These are phyloP conservation scores for Beauveria bassiana DNA, from an alignment of 2,329 filamentous ascomycete species.

Conservation along the genomic window DNA sequence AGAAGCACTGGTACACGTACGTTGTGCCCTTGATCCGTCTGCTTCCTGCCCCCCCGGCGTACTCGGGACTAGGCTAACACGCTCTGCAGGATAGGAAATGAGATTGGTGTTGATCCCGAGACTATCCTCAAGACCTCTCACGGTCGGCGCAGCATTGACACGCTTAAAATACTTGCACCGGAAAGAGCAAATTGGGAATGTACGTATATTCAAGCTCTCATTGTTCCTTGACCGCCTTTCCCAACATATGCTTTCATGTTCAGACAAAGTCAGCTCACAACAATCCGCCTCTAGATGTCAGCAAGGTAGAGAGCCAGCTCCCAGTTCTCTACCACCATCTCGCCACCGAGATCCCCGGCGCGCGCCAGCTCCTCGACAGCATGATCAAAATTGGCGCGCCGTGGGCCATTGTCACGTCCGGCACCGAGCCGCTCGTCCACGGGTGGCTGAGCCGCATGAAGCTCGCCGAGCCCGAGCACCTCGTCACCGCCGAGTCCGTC, in stretches of 20 bases:
- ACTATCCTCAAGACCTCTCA: constrained; percentile 87
- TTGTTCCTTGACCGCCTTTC: background rate
- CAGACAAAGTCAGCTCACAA: background rate
- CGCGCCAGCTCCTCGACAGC: constrained; percentile 58
- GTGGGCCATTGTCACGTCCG: constrained; percentile 85
- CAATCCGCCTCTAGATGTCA: constrained; percentile 53
- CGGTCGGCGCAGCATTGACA: constrained; percentile 82
- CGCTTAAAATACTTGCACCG: constrained; percentile 69
- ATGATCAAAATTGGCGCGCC: constrained; percentile 56
- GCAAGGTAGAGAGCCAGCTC: constrained; percentile 67
- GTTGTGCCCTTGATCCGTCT: constrained; percentile 16
- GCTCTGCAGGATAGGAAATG: constrained; percentile 57
- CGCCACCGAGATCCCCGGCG: constrained; percentile 80
- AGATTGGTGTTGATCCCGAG: constrained; percentile 77
- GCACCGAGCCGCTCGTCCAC: constrained; percentile 57
- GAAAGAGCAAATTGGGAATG: constrained; percentile 90
- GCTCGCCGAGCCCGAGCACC: constrained; percentile 56
- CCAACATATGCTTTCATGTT: background rate
- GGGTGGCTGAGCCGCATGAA: constrained; percentile 65
- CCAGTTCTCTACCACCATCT: constrained; percentile 69
- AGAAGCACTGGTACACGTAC: constrained; percentile 69
- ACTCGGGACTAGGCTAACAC: constrained; percentile 7
- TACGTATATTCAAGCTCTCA: constrained; percentile 39
- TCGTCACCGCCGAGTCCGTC: constrained; percentile 72
- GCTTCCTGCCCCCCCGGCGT: background rate